Conservation (phyloP, 2,329 filamentous ascomycete genomes). For the Scedosporium aurantiacum region DNA sequence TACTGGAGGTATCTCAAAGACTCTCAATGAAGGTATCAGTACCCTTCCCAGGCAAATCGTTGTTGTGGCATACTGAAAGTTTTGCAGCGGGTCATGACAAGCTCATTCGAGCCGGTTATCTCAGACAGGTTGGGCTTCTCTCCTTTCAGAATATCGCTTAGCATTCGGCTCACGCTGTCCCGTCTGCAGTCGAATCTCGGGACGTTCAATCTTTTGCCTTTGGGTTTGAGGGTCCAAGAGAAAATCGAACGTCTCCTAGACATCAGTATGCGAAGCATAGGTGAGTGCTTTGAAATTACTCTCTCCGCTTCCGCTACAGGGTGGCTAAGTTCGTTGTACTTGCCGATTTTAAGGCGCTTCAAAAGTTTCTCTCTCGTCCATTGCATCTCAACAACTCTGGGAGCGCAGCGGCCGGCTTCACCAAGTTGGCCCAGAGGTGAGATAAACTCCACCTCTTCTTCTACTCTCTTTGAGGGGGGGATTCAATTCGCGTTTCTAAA, state of each 20-base stretch:
- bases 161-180: background rate
- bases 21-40: constrained; percentile 38
- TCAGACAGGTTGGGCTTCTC: constrained; percentile 43
- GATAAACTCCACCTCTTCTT: background rate
- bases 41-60: background rate
- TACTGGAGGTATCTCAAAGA: constrained; percentile 54
- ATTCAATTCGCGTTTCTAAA: background rate
- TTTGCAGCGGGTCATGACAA: constrained; percentile 52
- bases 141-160: constrained; percentile 6
- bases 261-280: constrained; percentile 71
- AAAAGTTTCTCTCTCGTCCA: constrained; percentile 69
- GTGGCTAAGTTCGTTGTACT: constrained; percentile 1
- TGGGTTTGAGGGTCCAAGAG: constrained; percentile 76
- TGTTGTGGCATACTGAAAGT: constrained; percentile 13
- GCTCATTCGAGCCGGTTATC: constrained; percentile 59
- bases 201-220: constrained; percentile 81
- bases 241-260: constrained; percentile 82
- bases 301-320: background rate
- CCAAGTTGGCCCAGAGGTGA: constrained; percentile 59
- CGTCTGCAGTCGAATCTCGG: constrained; percentile 62
- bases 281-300: constrained; percentile 28
- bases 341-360: constrained; percentile 51
- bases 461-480: background rate
- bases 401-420: constrained; percentile 69
- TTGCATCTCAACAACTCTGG: constrained; percentile 82